Percentiles rank a stretch among this genome's conserved stretches.
Conservation (phyloP, 345 rosid genomes). For the Brassica nigra region DNA sequence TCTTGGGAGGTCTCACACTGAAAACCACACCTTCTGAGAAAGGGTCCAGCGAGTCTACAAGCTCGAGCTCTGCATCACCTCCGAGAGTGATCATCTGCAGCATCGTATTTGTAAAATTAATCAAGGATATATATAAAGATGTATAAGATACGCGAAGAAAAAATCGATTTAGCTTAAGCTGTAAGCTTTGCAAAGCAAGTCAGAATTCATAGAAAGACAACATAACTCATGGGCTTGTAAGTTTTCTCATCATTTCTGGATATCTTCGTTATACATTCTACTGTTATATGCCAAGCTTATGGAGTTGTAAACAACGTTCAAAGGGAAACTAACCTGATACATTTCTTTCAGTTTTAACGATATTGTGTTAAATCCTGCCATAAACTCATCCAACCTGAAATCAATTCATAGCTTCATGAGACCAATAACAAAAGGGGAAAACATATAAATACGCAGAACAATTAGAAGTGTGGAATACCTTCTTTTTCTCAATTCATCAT, state of each 20-base stretch:
- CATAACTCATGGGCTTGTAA: neutral
- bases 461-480: slow-evolving; percentile 49
- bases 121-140: neutral
- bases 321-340: slow-evolving; percentile 79
- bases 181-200: slow-evolving; percentile 1
- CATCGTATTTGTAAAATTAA: slow-evolving; percentile 11
- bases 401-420: slow-evolving; percentile 27
- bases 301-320: slow-evolving; percentile 5
- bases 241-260: neutral
- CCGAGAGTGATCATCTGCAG: slow-evolving; percentile 95
- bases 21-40: slow-evolving; percentile 98
- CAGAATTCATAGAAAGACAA: slow-evolving; percentile 6
- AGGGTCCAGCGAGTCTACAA: slow-evolving; percentile 96
- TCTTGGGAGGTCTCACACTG: slow-evolving; percentile 98
- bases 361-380: slow-evolving; percentile 94
- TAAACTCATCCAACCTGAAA: slow-evolving; percentile 92
- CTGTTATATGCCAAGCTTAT: slow-evolving; percentile 12
- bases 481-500: slow-evolving; percentile 88
- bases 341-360: slow-evolving; percentile 95
- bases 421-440: slow-evolving; percentile 14
- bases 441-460: neutral
- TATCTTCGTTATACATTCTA: neutral
- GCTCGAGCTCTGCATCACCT: slow-evolving; percentile 98
- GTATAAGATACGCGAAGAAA: neutral
- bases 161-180: neutral